Base-by-base conservation (phyloP, 2,329 filamentous ascomycete genomes). In the Apiospora arundinis region DNA sequence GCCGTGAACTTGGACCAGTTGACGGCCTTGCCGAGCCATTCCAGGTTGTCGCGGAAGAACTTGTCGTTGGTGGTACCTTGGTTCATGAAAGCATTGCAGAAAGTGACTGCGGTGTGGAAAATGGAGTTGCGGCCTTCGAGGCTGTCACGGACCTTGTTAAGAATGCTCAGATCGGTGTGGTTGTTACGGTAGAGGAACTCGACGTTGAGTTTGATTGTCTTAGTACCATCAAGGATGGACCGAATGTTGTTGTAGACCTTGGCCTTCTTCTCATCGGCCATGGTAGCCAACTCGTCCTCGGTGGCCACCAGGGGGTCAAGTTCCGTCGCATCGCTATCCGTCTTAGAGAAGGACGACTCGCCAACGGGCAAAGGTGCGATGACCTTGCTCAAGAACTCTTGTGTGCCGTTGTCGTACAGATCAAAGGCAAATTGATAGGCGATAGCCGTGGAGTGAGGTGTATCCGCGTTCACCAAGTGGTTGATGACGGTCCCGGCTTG, bases 1-100 rank as follows among this genome's bases (percentile, higher is more conserved):
- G 96, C 96, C 0, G 96, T 98, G 81, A 99, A 99, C 81, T 99
- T 99, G 73, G 95, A 98, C 96, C 96, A 99, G 85, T 99, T 99
- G 67, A 98, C 95, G 37, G 96, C 96, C 86, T 98, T 99, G 73
- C 95, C 95, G 4, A 99, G 85, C 96, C 96, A 99, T 75, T 99
- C 96, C 32, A 99, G 84, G 80, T 99, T 99, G 79, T 98, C 95
- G 9, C 97, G 90, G 90, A 99, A 98, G 85, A 99, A 99, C 79
- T 95, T 97, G 84, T 99, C 96, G 77, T 97, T 96, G 0, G 95
- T 98, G 0, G 96, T 99, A 72, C 96, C 97, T 70, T 97, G 95
- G 81, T 99, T 97, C 96, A 99, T 99, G 81, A 99, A 98, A 14
- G 95, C 96, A 78, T 98, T 98, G 79, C 95, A 96, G 78, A 99